Evolutionary conservation across 2,329 filamentous ascomycete species (phyloP).

Genomic region (Epichloe brachyelytri): DNA sequence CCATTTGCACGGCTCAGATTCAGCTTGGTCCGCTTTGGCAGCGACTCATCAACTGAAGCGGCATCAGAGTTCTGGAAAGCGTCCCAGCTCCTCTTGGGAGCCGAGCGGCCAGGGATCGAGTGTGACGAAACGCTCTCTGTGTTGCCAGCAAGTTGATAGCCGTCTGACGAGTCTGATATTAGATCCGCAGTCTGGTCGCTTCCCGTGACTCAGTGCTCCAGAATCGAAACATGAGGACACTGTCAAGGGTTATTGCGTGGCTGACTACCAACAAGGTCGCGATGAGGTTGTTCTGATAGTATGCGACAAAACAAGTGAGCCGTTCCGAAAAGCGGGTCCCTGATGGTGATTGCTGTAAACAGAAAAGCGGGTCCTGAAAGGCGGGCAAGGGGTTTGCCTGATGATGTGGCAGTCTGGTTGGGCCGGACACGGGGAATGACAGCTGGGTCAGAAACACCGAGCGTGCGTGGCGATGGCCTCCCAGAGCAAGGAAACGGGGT

Average conservation of each 20-base stretch:
- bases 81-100: constrained; percentile 28
- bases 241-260: constrained; percentile 12
- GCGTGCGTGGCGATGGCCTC: constrained; percentile 1
- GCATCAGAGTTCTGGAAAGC: constrained; percentile 13
- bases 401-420: constrained; percentile 9
- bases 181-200: constrained; percentile 35
- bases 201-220: constrained; percentile 45
- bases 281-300: constrained; percentile 7
- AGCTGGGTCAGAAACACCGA: constrained; percentile 3
- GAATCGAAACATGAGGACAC: constrained; percentile 48
- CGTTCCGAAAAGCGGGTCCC: not conserved
- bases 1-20: constrained; percentile 11
- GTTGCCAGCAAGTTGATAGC: constrained; percentile 16
- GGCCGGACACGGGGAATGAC: constrained; percentile 9
- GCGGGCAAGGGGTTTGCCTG: constrained; percentile 4
- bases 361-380: constrained; percentile 14
- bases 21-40: constrained; percentile 31
- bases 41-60: constrained; percentile 4
- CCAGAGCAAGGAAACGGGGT: not conserved
- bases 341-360: constrained; percentile 21
- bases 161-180: constrained; percentile 9
- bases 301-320: constrained; percentile 5
- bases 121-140: not conserved
- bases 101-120: not conserved
- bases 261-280: constrained; percentile 3